phyloP scores from a whole-genome alignment of 495 filamentous ascomycete species.

The Podospora pseudoanserina region DNA sequence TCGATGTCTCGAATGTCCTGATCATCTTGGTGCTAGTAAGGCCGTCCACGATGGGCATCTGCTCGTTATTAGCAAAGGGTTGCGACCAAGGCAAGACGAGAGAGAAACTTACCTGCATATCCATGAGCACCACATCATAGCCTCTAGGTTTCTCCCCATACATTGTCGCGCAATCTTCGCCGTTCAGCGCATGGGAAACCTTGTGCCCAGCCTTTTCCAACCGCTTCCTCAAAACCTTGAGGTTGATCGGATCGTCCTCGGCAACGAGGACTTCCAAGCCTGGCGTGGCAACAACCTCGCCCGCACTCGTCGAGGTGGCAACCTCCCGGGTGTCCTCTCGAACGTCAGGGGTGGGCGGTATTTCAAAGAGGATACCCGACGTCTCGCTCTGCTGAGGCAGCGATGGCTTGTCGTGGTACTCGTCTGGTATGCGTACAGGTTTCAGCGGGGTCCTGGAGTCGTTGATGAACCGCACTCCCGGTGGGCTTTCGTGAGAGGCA shows the following conservation, averaged over 20 bases:
- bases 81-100: background rate
- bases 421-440: slow-evolving; percentile 40
- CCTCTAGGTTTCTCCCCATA: slow-evolving; percentile 56
- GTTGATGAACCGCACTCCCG: slow-evolving; percentile 30
- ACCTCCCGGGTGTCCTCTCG: background rate
- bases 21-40: slow-evolving; percentile 80
- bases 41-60: slow-evolving; percentile 96
- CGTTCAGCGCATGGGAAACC: slow-evolving; percentile 73
- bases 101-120: slow-evolving; percentile 69
- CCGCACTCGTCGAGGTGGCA: background rate
- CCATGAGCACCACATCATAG: slow-evolving; percentile 93
- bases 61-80: slow-evolving; percentile 7
- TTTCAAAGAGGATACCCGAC: slow-evolving; percentile 38
- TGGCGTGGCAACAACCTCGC: background rate
- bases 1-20: slow-evolving; percentile 60
- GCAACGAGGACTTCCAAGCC: slow-evolving; percentile 69
- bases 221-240: slow-evolving; percentile 79
- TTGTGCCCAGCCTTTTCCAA: slow-evolving; percentile 75
- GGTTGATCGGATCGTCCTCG: slow-evolving; percentile 92
- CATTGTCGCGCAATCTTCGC: slow-evolving; percentile 74
- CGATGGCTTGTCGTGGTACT: slow-evolving; percentile 27
- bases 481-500: background rate
- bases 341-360: slow-evolving; percentile 15
- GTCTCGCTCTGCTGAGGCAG: slow-evolving; percentile 16
- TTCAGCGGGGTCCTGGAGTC: slow-evolving; percentile 39